Conservation (phyloP, 2,329 filamentous ascomycete genomes). For the Verticillium zaregamsianum region DNA sequence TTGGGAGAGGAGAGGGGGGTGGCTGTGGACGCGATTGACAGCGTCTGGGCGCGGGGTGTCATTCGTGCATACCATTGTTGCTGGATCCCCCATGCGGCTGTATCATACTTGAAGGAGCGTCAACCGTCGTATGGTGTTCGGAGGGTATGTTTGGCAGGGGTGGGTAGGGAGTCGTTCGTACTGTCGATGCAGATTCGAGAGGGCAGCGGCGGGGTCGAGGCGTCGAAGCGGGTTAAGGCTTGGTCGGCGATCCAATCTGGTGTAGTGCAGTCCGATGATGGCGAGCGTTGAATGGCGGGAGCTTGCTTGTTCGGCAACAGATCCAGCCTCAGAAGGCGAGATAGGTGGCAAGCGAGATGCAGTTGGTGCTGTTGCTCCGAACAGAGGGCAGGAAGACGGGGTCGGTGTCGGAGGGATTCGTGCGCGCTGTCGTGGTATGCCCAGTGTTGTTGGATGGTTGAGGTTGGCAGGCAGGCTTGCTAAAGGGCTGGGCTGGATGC, state of each 20-base stretch:
- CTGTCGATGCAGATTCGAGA: conserved; percentile 11
- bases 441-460: not conserved
- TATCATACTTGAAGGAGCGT: conserved; percentile 31
- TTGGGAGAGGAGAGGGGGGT: conserved; percentile 2
- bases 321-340: not conserved
- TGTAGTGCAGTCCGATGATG: not conserved
- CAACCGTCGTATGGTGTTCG: conserved; percentile 2
- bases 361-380: not conserved
- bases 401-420: not conserved
- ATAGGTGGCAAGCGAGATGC: not conserved
- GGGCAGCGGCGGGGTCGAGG: conserved; percentile 10
- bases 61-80: conserved; percentile 30
- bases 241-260: not conserved
- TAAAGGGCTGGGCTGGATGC: not conserved
- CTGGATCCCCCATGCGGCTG: conserved; percentile 37
- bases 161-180: conserved; percentile 5
- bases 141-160: not conserved
- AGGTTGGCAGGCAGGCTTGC: not conserved
- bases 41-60: not conserved
- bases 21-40: not conserved
- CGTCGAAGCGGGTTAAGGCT: not conserved
- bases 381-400: not conserved
- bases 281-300: not conserved
- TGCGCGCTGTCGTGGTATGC: not conserved
- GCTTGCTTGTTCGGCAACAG: not conserved